These are phyloP conservation scores for Petasospora fabianii DNA, from an alignment of 1,139 yeast genomes.

Conservation along the genomic window DNA sequence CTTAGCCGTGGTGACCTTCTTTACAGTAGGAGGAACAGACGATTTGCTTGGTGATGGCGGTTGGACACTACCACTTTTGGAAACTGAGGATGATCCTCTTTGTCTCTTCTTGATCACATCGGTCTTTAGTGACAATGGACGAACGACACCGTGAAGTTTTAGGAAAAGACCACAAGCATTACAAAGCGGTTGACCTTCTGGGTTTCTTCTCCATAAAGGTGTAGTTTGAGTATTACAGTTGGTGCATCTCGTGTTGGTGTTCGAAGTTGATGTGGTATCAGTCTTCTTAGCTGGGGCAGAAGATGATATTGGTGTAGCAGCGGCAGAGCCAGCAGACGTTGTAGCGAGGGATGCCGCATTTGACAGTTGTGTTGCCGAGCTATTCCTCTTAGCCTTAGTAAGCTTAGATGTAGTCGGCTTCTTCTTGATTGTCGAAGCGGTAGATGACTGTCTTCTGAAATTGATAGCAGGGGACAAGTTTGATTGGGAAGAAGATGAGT, in stretches of 20 bases:
- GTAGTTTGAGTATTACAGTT: constrained; percentile 93
- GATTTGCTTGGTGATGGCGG: constrained; percentile 17
- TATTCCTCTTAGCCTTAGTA: constrained; percentile 18
- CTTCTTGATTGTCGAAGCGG: constrained; percentile 24
- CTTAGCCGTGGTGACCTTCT: constrained; percentile 8
- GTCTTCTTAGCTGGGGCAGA: constrained; percentile 11
- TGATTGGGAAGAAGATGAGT: constrained; percentile 8
- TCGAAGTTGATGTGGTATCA: constrained; percentile 13
- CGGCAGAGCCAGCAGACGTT: constrained; percentile 7
- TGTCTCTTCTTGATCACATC: constrained; percentile 86
- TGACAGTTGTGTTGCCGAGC: constrained; percentile 21
- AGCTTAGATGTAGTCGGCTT: constrained; percentile 18
- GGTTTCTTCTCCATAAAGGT: constrained; percentile 93
- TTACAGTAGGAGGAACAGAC: background rate
- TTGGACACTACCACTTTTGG: constrained; percentile 9
- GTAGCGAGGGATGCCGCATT: constrained; percentile 7
- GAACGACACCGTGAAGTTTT: constrained; percentile 88
- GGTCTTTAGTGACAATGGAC: constrained; percentile 86
- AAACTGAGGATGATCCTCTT: constrained; percentile 24
- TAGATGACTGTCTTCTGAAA: constrained; percentile 20
- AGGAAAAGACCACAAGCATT: constrained; percentile 93
- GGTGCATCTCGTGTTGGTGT: constrained; percentile 46
- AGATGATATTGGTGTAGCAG: constrained; percentile 1
- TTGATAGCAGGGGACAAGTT: constrained; percentile 20
- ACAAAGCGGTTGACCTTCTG: constrained; percentile 88